These are phyloP conservation scores for Epichloe uncinata DNA, from an alignment of 2,329 filamentous ascomycete genomes.

Conservation along the genomic window DNA sequence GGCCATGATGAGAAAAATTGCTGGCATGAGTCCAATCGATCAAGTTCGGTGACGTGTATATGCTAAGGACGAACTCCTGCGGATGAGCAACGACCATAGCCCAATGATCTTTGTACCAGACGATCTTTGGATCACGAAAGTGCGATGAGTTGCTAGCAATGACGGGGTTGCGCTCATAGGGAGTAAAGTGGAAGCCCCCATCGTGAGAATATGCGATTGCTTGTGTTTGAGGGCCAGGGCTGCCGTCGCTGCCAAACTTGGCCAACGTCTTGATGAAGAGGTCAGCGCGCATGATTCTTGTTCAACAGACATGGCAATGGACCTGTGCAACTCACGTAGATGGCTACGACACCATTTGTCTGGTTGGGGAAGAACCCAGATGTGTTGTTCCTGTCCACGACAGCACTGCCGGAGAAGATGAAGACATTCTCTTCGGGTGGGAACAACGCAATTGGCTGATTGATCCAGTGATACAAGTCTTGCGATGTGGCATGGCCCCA, in stretches of 20 bases:
- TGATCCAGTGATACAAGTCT: conserved; percentile 51
- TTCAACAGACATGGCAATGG: too few species aligned
- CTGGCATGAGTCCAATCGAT: conserved; percentile 37
- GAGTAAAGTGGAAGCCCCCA: conserved; percentile 46
- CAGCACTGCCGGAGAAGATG: conserved; percentile 41
- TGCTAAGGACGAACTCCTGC: conserved; percentile 40
- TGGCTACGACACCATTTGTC: conserved; percentile 46
- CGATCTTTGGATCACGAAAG: conserved; percentile 54
- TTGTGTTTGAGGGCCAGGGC: conserved; percentile 32
- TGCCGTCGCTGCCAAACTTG: background rate
- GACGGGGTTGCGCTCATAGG: conserved; percentile 47
- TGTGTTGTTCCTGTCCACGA: conserved; percentile 50
- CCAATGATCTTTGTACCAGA: conserved; percentile 44
- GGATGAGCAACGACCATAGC: conserved; percentile 41
- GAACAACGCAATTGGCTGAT: conserved; percentile 49
- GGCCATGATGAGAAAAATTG: conserved; percentile 41
- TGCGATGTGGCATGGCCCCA: conserved; percentile 53
- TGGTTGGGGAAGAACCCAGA: conserved; percentile 51
- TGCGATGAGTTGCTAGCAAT: conserved; percentile 38
- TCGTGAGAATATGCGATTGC: conserved; percentile 49
- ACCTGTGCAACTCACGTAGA: conserved; percentile 15
- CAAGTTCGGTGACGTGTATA: conserved; percentile 47
- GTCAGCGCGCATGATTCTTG: background rate
- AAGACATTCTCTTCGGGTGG: conserved; percentile 29
- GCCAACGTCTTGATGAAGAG: conserved; percentile 12